Conservation (phyloP, 805 yeast species). For the Tetrapisispora iriomotensis region DNA sequence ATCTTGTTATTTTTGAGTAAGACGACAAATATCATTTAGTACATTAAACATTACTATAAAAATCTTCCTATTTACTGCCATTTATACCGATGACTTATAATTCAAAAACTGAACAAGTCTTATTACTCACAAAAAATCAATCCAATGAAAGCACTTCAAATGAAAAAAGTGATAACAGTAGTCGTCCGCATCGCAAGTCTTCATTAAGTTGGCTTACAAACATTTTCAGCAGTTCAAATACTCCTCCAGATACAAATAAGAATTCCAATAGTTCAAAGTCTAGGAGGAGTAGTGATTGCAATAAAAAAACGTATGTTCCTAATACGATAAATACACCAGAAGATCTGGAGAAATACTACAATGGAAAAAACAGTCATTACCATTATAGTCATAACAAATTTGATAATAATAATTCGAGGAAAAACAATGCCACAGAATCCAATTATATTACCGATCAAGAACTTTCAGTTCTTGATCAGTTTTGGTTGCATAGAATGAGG, state of each 20-base stretch:
- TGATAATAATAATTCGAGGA: constrained; percentile 3
- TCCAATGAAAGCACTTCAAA: not conserved
- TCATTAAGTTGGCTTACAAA: not conserved
- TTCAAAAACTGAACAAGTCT: not conserved
- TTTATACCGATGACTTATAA: constrained; percentile 1
- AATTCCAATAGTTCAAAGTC: not conserved
- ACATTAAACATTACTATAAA: too few species aligned
- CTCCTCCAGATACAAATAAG: too few species aligned
- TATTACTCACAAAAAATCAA: not conserved
- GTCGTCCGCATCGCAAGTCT: too few species aligned
- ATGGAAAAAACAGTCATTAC: constrained; percentile 1
- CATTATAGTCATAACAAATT: constrained; percentile 1
- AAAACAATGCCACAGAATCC: constrained; percentile 3
- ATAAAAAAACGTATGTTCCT: not conserved
- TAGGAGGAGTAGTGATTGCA: not conserved
- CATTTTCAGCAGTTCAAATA: not conserved
- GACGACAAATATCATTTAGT: too few species aligned
- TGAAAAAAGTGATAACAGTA: not conserved
- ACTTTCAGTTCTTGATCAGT: constrained; percentile 12
- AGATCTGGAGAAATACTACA: not conserved
- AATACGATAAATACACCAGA: constrained; percentile 1
- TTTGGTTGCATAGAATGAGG: constrained; percentile 20
- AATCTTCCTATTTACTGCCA: too few species aligned
- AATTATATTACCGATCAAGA: constrained; percentile 4
- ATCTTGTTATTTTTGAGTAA: too few species aligned